A percentile compares a stretch with the other conserved stretches of the same genome.
Evolutionary conservation across 805 yeast genomes (phyloP).

Genomic region (Maudiozyma bulderi): DNA sequence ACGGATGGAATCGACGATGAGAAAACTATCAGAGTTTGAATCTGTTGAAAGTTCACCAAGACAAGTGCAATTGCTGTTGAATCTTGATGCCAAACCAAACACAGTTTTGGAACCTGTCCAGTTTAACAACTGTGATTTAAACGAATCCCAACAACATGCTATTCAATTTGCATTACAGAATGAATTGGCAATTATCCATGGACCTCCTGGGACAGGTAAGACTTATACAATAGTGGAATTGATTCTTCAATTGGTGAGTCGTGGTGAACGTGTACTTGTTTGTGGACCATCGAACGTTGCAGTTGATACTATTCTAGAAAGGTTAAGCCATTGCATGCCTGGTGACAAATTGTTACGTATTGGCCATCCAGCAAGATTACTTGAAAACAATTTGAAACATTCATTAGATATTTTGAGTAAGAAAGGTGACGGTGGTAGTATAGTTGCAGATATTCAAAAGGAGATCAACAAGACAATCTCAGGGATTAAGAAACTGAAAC

Average conservation of each 20-base stretch:
- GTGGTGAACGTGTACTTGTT: constrained; percentile 52
- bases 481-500: constrained; percentile 49
- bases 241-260: constrained; percentile 56
- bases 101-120: constrained; percentile 1
- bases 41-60: constrained; percentile 29
- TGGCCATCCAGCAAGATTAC: constrained; percentile 88
- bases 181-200: constrained; percentile 56
- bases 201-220: constrained; percentile 76
- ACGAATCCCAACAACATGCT: constrained; percentile 66
- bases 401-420: constrained; percentile 68
- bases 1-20: constrained; percentile 70
- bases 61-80: constrained; percentile 40
- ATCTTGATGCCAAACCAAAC: constrained; percentile 15
- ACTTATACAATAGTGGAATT: constrained; percentile 80
- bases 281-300: constrained; percentile 94
- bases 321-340: constrained; percentile 41
- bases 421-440: constrained; percentile 45
- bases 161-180: constrained; percentile 53
- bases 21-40: constrained; percentile 47
- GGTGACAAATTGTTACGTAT: constrained; percentile 56
- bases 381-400: constrained; percentile 52
- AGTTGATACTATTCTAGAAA: constrained; percentile 81
- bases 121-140: constrained; percentile 26
- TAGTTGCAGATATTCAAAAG: constrained; percentile 54
- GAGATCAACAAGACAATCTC: constrained; percentile 60